Conservation (phyloP, 306 rosid species). For the Castanea mollissima region DNA sequence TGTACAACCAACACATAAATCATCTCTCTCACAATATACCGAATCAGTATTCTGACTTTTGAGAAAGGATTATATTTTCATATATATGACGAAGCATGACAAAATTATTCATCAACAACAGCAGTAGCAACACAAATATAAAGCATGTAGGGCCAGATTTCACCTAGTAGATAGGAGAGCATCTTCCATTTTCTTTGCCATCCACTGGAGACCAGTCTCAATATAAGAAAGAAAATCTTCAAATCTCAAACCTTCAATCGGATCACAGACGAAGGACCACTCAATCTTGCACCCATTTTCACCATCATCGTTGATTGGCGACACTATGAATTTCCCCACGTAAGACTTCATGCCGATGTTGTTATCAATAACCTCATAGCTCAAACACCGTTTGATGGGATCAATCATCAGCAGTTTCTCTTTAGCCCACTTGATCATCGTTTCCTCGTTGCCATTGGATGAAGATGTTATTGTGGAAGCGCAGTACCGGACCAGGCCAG, state of each 20-base stretch:
- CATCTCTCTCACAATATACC: too few relatives aligned
- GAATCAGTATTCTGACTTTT: too few relatives aligned
- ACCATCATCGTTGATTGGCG: slow-evolving; percentile 14
- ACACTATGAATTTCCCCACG: slow-evolving; percentile 29
- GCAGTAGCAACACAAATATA: not conserved
- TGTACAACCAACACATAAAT: too few relatives aligned
- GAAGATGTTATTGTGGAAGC: slow-evolving; percentile 2
- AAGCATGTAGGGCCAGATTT: not conserved
- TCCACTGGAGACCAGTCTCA: slow-evolving; percentile 19
- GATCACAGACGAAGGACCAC: slow-evolving; percentile 59
- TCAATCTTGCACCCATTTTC: slow-evolving; percentile 43
- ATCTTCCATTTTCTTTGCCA: slow-evolving; percentile 41
- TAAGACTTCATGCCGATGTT: slow-evolving; percentile 53
- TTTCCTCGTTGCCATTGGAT: not conserved
- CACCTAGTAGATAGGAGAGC: not conserved
- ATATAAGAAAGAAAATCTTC: slow-evolving; percentile 28
- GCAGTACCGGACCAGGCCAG: slow-evolving; percentile 52
- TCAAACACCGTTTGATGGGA: slow-evolving; percentile 38
- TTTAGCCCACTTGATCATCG: slow-evolving; percentile 36
- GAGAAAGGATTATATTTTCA: too few relatives aligned
- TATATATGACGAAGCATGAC: too few relatives aligned
- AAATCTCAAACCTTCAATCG: slow-evolving; percentile 40
- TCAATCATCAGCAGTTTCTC: slow-evolving; percentile 52
- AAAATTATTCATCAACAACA: not conserved
- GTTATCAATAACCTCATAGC: slow-evolving; percentile 41